Percentiles rank a stretch among this genome's conserved stretches.
Conservation (phyloP, 208 protist genomes). For the Crithidia brevicula region DNA sequence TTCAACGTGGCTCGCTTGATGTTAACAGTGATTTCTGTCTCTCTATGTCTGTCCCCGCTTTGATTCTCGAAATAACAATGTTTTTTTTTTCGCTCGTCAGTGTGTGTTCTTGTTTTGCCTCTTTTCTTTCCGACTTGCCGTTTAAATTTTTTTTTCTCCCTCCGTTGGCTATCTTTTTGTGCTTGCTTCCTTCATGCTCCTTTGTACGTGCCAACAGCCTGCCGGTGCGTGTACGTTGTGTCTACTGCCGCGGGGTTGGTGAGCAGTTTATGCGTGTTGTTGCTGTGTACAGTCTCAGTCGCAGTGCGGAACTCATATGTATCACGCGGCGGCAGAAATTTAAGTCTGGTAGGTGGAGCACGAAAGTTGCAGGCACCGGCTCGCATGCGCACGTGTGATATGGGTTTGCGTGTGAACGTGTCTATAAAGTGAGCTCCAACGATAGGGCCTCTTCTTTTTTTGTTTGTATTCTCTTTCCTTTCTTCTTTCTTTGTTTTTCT, state of each 20-base stretch:
- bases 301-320: background rate
- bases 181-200: background rate
- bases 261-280: background rate
- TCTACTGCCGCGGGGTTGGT: background rate
- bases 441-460: background rate
- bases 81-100: too few relatives aligned
- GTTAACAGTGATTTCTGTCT: too few relatives aligned
- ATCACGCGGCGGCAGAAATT: slow-evolving; percentile 1
- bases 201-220: background rate
- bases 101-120: too few relatives aligned
- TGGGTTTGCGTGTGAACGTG: background rate
- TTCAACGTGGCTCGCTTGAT: too few relatives aligned
- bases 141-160: too few relatives aligned
- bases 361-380: slow-evolving; percentile 7
- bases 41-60: too few relatives aligned
- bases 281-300: background rate
- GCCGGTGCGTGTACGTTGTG: background rate
- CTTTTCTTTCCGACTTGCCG: background rate
- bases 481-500: slow-evolving; percentile 19
- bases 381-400: slow-evolving; percentile 1
- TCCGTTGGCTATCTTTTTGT: slow-evolving; percentile 5
- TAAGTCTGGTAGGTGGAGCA: background rate
- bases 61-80: too few relatives aligned
- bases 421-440: background rate
- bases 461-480: slow-evolving; percentile 3